Base-by-base conservation (phyloP, 2,329 filamentous ascomycete genomes). In the Cercospora berteroae region DNA sequence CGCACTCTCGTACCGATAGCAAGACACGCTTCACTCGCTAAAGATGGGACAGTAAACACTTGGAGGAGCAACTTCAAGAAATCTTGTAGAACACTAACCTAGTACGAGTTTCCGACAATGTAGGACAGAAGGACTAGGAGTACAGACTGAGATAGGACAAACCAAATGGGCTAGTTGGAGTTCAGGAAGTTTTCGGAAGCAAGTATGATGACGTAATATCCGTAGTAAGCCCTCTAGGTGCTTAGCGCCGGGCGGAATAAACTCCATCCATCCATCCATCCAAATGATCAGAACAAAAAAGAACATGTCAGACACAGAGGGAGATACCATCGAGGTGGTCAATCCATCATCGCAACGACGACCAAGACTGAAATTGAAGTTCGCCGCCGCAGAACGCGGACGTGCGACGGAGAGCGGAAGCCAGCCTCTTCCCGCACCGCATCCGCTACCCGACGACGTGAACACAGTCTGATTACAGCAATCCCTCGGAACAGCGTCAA, bases 1-100 rank as follows among this genome's bases (percentile, higher is more conserved):
- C 6, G 9, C 16, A 59, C 56, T 12, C 31, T 59, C 18, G 18
- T 59, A 59, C 56, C 12, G 25, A 59, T 39, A 59, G 27, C 16
- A 39, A 59, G 56, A 59, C 16, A 59, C 29, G 29, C 56, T 59
- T 59, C 16, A 59, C 56, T 59, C 31, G 31, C 56, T 59, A 29
- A 39, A 59, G 31, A 59, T 59, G 42, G 31, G 31, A 59, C 29
- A 59, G 56, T 59, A 10, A 59, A 59, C 16, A 59, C 56, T 59
- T 59, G n/a, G 9, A 59, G 31, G 56, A 59, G 56, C 31, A 42
- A 42, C 56, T 59, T 59, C 18, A 59, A 39, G 56, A 33, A n/a
- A 29, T n/a, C 56, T 59, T 59, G 13, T 33, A 27, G 13, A 23
- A 27, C n/a, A 59, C 27, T 59, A 59, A 59, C 16, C 4, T 27